A percentile compares a stretch with the other conserved stretches of the same genome.
These are phyloP conservation scores for Cladosporium halotolerans DNA, from an alignment of 2,329 filamentous ascomycete genomes.

Conservation along the genomic window DNA sequence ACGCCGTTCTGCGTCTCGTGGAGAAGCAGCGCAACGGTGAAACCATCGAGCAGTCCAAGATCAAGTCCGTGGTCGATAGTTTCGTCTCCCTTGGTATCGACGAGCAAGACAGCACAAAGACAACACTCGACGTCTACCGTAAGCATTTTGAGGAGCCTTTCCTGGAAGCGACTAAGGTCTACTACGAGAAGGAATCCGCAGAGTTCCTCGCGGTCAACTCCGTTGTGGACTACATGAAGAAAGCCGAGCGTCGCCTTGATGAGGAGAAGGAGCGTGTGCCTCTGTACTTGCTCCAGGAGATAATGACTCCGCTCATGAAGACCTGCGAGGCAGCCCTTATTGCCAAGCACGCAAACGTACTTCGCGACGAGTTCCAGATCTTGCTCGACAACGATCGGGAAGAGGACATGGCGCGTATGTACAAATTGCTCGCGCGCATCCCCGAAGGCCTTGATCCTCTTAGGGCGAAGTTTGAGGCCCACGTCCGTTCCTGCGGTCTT, in stretches of 20 bases:
- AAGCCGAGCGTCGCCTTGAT: constrained; percentile 79
- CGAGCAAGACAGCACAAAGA: constrained; percentile 86
- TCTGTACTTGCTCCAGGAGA: constrained; percentile 87
- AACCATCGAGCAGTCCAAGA: constrained; percentile 93
- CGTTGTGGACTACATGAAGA: constrained; percentile 99
- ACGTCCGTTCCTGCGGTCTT: constrained; percentile 84
- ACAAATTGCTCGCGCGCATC: constrained; percentile 81
- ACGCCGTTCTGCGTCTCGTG: constrained; percentile 85
- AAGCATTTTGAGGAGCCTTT: constrained; percentile 90
- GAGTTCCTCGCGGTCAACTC: constrained; percentile 95
- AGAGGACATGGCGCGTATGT: constrained; percentile 95
- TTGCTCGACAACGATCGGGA: constrained; percentile 90
- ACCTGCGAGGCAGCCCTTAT: constrained; percentile 86
- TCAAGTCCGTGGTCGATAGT: constrained; percentile 94
- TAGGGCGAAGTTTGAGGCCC: constrained; percentile 78
- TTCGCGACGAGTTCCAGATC: constrained; percentile 92
- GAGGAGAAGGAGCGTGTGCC: constrained; percentile 93
- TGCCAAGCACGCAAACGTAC: constrained; percentile 73
- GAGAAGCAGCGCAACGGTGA: constrained; percentile 97
- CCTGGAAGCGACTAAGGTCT: constrained; percentile 72
- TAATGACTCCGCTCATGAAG: constrained; percentile 75
- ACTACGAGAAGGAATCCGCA: constrained; percentile 88
- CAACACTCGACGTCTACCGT: constrained; percentile 90
- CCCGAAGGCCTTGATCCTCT: constrained; percentile 87
- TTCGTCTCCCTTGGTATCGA: constrained; percentile 92